Conservation (phyloP, 23 red algal species). For the Chondrus crispus region DNA sequence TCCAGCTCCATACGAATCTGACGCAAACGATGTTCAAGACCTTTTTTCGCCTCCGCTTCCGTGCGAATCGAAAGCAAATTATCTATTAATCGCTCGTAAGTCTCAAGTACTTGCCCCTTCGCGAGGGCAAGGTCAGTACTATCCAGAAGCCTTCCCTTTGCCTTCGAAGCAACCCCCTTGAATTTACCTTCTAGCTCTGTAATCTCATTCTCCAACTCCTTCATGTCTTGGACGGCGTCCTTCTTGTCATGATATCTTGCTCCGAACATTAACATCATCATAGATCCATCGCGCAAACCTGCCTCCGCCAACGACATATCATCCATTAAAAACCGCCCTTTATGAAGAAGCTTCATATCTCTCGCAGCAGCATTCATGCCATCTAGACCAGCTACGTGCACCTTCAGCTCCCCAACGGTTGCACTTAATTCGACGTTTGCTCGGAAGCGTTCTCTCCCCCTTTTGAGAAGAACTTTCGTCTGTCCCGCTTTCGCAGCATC, state of each 20-base stretch:
- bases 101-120: neutral
- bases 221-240: neutral
- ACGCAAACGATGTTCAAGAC: no score
- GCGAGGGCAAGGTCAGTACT: neutral
- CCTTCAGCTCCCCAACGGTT: neutral
- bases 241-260: constrained; percentile 12
- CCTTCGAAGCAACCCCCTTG: neutral
- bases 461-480: neutral
- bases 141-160: neutral
- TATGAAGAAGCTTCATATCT: neutral
- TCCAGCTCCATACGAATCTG: no score
- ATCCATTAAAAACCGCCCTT: neutral
- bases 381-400: neutral
- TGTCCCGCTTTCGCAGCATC: neutral
- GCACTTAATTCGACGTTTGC: neutral
- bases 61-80: neutral
- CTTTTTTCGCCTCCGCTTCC: neutral
- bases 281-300: neutral
- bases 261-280: constrained; percentile 5
- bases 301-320: neutral
- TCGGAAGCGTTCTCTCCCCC: neutral
- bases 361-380: neutral
- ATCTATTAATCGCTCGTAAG: neutral
- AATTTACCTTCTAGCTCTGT: neutral
- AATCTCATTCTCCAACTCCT: neutral